Evolutionary conservation across 495 filamentous ascomycete genomes (phyloP).

Genomic region (Aeminium ludgeri): DNA sequence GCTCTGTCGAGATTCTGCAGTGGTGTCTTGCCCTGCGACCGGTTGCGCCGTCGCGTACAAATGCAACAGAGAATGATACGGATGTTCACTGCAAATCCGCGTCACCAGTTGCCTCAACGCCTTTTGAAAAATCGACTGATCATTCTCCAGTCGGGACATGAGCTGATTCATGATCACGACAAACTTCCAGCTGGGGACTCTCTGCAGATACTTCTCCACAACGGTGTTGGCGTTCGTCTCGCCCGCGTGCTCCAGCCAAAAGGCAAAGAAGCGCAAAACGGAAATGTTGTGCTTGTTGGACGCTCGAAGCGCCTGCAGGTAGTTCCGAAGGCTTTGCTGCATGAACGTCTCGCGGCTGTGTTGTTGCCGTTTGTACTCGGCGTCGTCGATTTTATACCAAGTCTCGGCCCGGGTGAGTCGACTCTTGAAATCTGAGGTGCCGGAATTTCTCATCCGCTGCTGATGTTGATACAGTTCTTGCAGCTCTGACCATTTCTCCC

Average conservation of each 20-base stretch:
- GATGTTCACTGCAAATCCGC: slow-evolving; percentile 76
- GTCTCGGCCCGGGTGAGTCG: slow-evolving; percentile 47
- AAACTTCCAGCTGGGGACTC: slow-evolving; percentile 81
- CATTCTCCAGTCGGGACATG: slow-evolving; percentile 69
- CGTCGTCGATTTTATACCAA: slow-evolving; percentile 79
- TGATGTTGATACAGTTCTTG: slow-evolving; percentile 34
- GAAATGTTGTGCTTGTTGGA: slow-evolving; percentile 81
- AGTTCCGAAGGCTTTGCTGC: slow-evolving; percentile 80
- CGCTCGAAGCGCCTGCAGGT: slow-evolving; percentile 66
- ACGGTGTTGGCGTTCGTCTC: slow-evolving; percentile 57
- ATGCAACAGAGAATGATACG: slow-evolving; percentile 91
- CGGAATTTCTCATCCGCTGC: slow-evolving; percentile 33
- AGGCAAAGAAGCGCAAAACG: slow-evolving; percentile 78
- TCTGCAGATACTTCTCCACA: slow-evolving; percentile 47
- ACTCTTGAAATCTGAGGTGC: slow-evolving; percentile 32
- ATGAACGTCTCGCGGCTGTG: slow-evolving; percentile 64
- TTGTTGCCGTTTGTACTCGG: slow-evolving; percentile 63
- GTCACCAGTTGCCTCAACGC: slow-evolving; percentile 55
- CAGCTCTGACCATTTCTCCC: slow-evolving; percentile 67
- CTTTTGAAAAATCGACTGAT: slow-evolving; percentile 50
- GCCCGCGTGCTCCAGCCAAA: slow-evolving; percentile 77
- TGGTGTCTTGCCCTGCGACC: slow-evolving; percentile 48
- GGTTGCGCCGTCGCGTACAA: slow-evolving; percentile 63
- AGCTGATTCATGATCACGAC: slow-evolving; percentile 89
- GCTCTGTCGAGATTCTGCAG: slow-evolving; percentile 49